These are phyloP conservation scores for Beauveria sp. DNA, from an alignment of 2,329 filamentous ascomycete genomes.

Conservation along the genomic window DNA sequence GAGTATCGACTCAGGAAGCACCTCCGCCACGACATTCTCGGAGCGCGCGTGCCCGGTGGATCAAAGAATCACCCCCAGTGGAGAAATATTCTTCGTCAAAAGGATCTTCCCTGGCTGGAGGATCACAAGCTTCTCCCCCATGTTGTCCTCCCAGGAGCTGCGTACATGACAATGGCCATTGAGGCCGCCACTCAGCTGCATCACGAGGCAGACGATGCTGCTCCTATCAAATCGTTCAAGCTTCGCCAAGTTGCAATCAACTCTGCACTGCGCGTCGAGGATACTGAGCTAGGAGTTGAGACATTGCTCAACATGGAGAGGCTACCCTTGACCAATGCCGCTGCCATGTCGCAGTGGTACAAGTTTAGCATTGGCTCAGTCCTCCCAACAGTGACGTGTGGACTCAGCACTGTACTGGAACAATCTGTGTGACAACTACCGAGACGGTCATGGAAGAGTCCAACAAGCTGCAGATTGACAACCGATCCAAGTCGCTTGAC, in stretches of 20 bases:
- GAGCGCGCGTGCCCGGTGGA: constrained; percentile 13
- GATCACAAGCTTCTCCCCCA: constrained; percentile 23
- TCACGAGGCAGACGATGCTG: background rate
- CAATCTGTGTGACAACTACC: constrained; percentile 14
- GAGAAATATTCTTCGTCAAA: constrained; percentile 23
- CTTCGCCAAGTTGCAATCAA: constrained; percentile 18
- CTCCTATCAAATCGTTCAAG: constrained; percentile 14
- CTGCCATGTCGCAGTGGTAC: constrained; percentile 19
- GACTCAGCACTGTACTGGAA: constrained; percentile 19
- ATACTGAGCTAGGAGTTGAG: constrained; percentile 18
- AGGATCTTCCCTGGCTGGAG: constrained; percentile 26
- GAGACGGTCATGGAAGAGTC: constrained; percentile 6
- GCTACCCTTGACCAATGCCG: constrained; percentile 16
- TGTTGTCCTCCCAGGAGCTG: constrained; percentile 26
- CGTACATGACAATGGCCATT: constrained; percentile 25
- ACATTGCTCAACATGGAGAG: constrained; percentile 15
- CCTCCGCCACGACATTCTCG: constrained; percentile 22
- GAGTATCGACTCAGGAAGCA: constrained; percentile 16
- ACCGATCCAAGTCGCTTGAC: background rate
- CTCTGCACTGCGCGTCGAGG: constrained; percentile 17
- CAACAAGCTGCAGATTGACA: background rate
- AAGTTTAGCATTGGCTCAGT: constrained; percentile 20
- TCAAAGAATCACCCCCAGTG: constrained; percentile 22
- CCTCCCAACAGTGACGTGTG: constrained; percentile 17
- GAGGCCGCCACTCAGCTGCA: constrained; percentile 19